Percentiles rank a stretch among this genome's conserved stretches.
Conservation (phyloP, 2,329 filamentous ascomycete genomes). For the Aspergillus sp. region DNA sequence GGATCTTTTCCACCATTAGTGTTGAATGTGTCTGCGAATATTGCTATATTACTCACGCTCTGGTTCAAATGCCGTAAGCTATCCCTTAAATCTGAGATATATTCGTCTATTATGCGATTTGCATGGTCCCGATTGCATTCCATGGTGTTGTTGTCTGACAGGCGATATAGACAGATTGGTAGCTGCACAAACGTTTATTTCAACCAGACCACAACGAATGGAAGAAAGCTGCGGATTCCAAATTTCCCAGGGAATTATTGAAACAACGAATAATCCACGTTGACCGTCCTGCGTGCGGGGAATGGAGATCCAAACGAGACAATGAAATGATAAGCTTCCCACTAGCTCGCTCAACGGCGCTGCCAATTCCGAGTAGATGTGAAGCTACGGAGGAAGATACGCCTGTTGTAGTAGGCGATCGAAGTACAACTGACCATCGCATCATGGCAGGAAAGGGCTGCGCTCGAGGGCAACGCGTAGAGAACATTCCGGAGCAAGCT, state of each 20-base stretch:
- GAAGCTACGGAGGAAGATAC: too few species aligned
- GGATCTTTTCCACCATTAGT: constrained; percentile 9
- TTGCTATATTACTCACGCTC: background rate
- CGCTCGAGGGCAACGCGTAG: constrained; percentile 22
- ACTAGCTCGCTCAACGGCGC: background rate
- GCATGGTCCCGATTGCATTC: background rate
- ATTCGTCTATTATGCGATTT: background rate
- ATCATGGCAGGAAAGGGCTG: constrained; percentile 15
- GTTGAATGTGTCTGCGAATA: background rate
- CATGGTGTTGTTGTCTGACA: background rate
- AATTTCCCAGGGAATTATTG: too few species aligned
- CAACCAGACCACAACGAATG: background rate
- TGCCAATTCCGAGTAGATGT: too few species aligned
- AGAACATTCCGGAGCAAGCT: constrained; percentile 29
- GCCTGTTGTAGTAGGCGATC: too few species aligned
- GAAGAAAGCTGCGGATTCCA: background rate
- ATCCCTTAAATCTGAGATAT: background rate
- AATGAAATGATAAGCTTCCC: background rate
- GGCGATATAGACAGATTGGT: background rate
- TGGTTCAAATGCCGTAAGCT: background rate
- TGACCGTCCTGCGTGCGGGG: background rate
- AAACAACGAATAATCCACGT: background rate
- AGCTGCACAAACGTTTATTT: background rate
- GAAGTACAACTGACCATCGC: background rate
- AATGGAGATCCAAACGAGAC: background rate